Percentiles rank a stretch among this genome's conserved stretches.
These are phyloP conservation scores for Eragrostis curvula DNA, from an alignment of 176 grass and related monocot genomes.

Conservation along the genomic window DNA sequence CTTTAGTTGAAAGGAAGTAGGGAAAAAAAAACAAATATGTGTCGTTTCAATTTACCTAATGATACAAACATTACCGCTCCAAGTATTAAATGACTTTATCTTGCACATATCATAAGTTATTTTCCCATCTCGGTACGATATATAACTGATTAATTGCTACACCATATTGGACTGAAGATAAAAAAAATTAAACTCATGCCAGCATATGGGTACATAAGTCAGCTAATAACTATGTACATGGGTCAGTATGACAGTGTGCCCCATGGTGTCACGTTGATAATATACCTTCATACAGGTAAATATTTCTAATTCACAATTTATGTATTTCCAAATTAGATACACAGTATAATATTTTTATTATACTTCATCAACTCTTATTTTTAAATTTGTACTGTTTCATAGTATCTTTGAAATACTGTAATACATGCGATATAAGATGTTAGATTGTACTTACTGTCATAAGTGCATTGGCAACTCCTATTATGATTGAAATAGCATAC, in stretches of 20 bases:
- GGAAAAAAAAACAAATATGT: background rate
- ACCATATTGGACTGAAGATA: too few relatives aligned
- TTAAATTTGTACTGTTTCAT: background rate
- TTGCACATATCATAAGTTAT: background rate
- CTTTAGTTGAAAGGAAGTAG: background rate
- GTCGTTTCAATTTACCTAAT: background rate
- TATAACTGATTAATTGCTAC: constrained; percentile 6
- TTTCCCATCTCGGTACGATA: background rate
- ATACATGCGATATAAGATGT: background rate
- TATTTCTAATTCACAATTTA: background rate
- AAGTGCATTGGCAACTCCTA: constrained; percentile 93
- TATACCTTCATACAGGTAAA: background rate
- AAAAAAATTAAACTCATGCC: background rate
- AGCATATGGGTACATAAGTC: background rate
- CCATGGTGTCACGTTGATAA: background rate
- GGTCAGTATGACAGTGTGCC: background rate
- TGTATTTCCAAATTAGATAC: background rate
- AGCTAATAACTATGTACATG: background rate
- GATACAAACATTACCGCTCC: background rate
- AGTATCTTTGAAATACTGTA: constrained; percentile 12
- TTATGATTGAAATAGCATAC: constrained; percentile 75
- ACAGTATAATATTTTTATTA: background rate
- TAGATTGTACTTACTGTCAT: constrained; percentile 78
- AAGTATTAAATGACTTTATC: background rate
- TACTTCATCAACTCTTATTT: constrained; percentile 10